Base-by-base conservation (phyloP, 768 basidiomycete species). In the Calvatia gigantea region DNA sequence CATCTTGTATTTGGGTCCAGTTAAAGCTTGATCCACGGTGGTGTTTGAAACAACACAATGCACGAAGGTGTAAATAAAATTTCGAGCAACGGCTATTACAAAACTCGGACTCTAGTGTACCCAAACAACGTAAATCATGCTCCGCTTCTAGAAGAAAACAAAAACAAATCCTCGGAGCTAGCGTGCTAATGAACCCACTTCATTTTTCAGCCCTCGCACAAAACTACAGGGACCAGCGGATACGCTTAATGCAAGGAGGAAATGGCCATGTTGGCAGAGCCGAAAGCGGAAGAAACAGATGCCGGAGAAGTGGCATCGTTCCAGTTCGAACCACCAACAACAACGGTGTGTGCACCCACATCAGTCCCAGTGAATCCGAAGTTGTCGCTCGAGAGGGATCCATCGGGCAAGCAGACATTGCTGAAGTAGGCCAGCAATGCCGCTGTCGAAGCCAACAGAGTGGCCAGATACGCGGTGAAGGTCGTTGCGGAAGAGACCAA, bases 311-410 rank as follows among this genome's bases (percentile, higher is more conserved):
- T 57, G 49, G 48, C 59, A 43, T 60, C 53, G 37, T 64, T 58
- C 77, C 76, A 80, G 73, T 80, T 78, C 65, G 61, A 64, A 56
- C 74, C 75, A n/a, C 58, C 52, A 37, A 71, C 64, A 49, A 72
- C 59, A 54, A 77, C 67, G 46, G 68, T 73, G 57, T 72, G 66
- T 46, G 59, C 59, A 21, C 72, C 73, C 28, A 70, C 33, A 45
- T 72, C 67, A 6, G 43, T 37, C 17, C 72, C 73, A 23, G 38
- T 56, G 65, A 74, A 72, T 9, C 71, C 72, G 35, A 66, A 64
- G 58, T 72, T 64, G 51, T 63, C 51, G 58, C 37, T 62, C 58
- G 58, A 69, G 56, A 74, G 45, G 21, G 64, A 63, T 2, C 69
- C 68, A 29, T 71, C 69, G 15, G 59, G 51, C 54, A 64, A 57